Conservation (phyloP, 2,329 filamentous ascomycete genomes). For the Neopestalotiopsis rosae region DNA sequence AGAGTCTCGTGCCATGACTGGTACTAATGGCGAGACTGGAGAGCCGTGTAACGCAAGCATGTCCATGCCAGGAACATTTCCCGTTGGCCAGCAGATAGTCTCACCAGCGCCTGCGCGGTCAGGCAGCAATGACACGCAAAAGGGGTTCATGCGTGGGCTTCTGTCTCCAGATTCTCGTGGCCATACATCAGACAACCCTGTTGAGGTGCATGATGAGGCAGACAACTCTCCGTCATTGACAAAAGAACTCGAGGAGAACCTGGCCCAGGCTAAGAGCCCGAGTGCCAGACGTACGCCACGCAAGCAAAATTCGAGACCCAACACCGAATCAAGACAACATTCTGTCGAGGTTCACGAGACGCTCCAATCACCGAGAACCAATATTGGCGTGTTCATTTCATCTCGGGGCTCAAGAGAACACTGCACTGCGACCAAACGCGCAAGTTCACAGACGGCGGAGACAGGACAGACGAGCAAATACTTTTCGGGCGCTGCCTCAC, state of each 20-base stretch:
- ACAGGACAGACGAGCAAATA: neutral
- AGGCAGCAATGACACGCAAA: constrained; percentile 1
- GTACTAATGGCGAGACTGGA: neutral
- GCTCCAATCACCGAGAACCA: neutral
- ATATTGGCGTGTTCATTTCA: neutral
- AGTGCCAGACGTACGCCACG: neutral
- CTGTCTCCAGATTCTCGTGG: neutral
- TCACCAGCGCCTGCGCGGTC: neutral
- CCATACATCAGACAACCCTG: constrained; percentile 1
- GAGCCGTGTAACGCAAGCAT: neutral
- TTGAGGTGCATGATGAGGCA: neutral
- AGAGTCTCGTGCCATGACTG: neutral
- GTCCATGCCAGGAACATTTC: constrained; percentile 1
- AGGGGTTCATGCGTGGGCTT: neutral
- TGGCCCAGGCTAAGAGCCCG: neutral
- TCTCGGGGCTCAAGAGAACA: neutral
- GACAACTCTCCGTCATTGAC: neutral
- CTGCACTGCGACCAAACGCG: neutral
- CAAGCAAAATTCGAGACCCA: neutral
- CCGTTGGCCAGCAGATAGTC: neutral
- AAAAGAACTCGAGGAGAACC: neutral
- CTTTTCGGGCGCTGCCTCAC: neutral
- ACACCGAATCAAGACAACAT: neutral
- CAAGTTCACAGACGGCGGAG: neutral
- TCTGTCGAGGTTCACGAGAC: neutral